Base-by-base conservation (phyloP, 116 monocot genomes). In the Phalaenopsis hybrid region DNA sequence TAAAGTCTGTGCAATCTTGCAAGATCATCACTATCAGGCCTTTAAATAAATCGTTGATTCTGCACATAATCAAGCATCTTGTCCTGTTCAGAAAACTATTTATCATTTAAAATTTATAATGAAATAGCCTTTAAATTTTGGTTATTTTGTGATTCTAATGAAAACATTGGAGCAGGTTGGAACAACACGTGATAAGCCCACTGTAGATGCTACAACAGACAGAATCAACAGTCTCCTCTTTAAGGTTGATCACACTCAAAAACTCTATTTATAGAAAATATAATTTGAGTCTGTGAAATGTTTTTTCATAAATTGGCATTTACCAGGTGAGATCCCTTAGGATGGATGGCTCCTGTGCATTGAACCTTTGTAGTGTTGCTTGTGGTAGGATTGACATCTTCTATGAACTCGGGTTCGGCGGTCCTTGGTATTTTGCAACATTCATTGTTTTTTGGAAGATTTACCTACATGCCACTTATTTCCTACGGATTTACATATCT, bases 381-480 rank as follows among this genome's bases (percentile, higher is more conserved):
- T 99, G 95, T 79, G 98, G 98, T 33, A 92, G 99, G 84, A 87
- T 99, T 72, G 98, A 99, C 86, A 75, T 99, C n/a, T 95, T 79
- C 74, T 95, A 99, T 81, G 99, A 99, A 82, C 84, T 89, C 75
- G 95, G 92, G 49, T 99, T 95, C 85, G 99, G 99, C 7, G 99
- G 99, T 57, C 99, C 95, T 51, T 99, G 99, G 99, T 99, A 82
- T 74, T 84, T 82, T 49, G 25, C 51, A 77, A 50, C 76, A 3
- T 12, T 76, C 8, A 76, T 76, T 37, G 10, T 23, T 43, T 43
- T 67, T 41, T 41, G 41, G 0, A 41, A 41, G 1, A 41, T 41
- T 41, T 41, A 41, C 41, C 2, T 41, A 41, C 41, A 41, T 41
- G 0, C 3, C 41, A 41, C 41, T 41, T 41, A 2, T 3, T 41